Evolutionary conservation across 2,329 filamentous ascomycete genomes (phyloP).

Genomic region (Nannizziopsis barbatae): DNA sequence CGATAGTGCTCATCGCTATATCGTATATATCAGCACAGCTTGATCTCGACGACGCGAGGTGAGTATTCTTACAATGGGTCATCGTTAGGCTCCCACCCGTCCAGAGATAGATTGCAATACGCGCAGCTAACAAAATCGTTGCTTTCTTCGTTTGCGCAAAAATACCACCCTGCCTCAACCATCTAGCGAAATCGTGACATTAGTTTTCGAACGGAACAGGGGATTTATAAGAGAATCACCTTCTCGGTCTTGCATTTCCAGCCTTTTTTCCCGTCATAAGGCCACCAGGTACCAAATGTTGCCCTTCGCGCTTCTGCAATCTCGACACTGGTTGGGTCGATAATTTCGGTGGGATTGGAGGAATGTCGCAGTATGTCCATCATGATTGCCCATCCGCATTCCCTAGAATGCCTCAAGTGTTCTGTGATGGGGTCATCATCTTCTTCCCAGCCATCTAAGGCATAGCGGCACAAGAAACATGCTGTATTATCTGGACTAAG

Average conservation of each 20-base stretch:
- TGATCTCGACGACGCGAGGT: constrained; percentile 18
- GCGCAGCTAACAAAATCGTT: constrained; percentile 85
- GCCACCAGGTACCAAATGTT: constrained; percentile 66
- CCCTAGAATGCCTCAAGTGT: constrained; percentile 68
- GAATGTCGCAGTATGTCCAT: constrained; percentile 45
- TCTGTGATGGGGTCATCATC: constrained; percentile 74
- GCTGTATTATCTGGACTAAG: constrained; percentile 74
- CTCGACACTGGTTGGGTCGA: constrained; percentile 60
- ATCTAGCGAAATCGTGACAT: constrained; percentile 43
- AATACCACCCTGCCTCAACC: constrained; percentile 87
- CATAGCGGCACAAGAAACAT: constrained; percentile 77
- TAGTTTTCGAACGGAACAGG: constrained; percentile 11
- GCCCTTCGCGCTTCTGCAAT: constrained; percentile 67
- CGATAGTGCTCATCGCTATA: constrained; percentile 71
- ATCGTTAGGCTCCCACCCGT: constrained; percentile 89
- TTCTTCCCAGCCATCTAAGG: constrained; percentile 83
- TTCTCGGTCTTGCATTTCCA: constrained; percentile 87
- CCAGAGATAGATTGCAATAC: constrained; percentile 79
- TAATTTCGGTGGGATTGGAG: constrained; percentile 41
- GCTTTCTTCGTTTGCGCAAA: constrained; percentile 69
- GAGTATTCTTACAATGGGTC: constrained; percentile 59
- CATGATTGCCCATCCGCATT: constrained; percentile 78
- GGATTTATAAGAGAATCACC: constrained; percentile 37
- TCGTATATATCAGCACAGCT: constrained; percentile 17
- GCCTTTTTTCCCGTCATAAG: constrained; percentile 73